phyloP scores from a whole-genome alignment of 345 rosid species.

The Ceriops zippeliana region DNA sequence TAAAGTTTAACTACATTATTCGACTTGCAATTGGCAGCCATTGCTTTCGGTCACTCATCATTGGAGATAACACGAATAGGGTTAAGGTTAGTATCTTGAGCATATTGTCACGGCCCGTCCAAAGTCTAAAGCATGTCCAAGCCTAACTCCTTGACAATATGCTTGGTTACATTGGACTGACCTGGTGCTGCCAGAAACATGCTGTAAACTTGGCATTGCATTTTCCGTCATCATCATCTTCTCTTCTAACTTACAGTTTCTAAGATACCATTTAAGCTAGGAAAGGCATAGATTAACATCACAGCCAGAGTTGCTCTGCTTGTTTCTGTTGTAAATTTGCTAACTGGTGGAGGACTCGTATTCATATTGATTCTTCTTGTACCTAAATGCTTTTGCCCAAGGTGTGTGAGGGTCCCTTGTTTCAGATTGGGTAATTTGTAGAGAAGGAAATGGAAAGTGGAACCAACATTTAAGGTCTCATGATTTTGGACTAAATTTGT shows the following conservation, averaged over 20 bases:
- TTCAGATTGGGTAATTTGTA: slow-evolving; percentile 8
- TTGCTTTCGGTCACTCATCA: slow-evolving; percentile 19
- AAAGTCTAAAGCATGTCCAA: too few species aligned
- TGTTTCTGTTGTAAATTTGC: slow-evolving; percentile 33
- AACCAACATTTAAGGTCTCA: slow-evolving; percentile 7
- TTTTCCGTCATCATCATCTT: slow-evolving; percentile 10
- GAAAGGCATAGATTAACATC: slow-evolving; percentile 20
- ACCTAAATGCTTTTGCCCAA: background rate
- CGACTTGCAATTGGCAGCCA: slow-evolving; percentile 17
- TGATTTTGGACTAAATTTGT: background rate
- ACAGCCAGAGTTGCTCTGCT: slow-evolving; percentile 16
- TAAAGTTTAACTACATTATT: slow-evolving; percentile 18
- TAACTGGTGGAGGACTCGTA: slow-evolving; percentile 14
- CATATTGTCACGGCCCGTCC: too few species aligned
- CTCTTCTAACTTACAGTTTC: slow-evolving; percentile 19
- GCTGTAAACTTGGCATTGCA: background rate
- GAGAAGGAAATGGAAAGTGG: slow-evolving; percentile 3
- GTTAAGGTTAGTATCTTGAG: background rate
- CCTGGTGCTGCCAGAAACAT: slow-evolving; percentile 3
- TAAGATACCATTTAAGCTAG: slow-evolving; percentile 16
- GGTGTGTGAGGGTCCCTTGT: background rate
- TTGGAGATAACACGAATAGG: slow-evolving; percentile 8
- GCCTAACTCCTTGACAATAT: too few species aligned
- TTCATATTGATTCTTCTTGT: slow-evolving; percentile 25
- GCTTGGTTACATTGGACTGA: background rate